These are phyloP conservation scores for Orbilia ellipsospora DNA, from an alignment of 2,329 filamentous ascomycete genomes.

Conservation along the genomic window DNA sequence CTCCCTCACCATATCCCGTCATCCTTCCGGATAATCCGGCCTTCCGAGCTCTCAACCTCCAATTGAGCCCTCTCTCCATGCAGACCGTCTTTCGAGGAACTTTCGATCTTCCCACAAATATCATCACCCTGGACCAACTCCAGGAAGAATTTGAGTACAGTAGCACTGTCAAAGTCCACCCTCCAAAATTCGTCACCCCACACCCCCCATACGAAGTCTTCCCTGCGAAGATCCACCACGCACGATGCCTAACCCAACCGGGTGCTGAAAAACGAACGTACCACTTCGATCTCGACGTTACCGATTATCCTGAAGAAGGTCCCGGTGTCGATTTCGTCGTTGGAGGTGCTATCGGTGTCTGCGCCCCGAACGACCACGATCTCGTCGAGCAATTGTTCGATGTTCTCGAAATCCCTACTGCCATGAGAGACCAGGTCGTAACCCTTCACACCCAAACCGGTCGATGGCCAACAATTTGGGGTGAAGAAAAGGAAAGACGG, in stretches of 20 bases:
- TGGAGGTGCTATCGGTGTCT: conserved; percentile 92
- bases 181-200: conserved; percentile 89
- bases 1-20: conserved; percentile 30
- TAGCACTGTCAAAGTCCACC: conserved; percentile 69
- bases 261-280: conserved; percentile 97
- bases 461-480: conserved; percentile 98
- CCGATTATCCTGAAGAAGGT: conserved; percentile 86
- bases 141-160: conserved; percentile 62
- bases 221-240: conserved; percentile 84
- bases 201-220: conserved; percentile 94
- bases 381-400: conserved; percentile 87
- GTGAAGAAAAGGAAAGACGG: conserved; percentile 84
- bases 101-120: conserved; percentile 78
- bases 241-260: conserved; percentile 84
- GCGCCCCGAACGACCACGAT: conserved; percentile 81
- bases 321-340: conserved; percentile 92
- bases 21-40: conserved; percentile 81
- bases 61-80: conserved; percentile 77
- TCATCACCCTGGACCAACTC: conserved; percentile 75
- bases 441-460: conserved; percentile 81
- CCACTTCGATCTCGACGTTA: conserved; percentile 96
- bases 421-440: conserved; percentile 84
- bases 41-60: conserved; percentile 80
- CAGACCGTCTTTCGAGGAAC: conserved; percentile 77
- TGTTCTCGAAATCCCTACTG: conserved; percentile 80